Evolutionary conservation across 768 basidiomycete species (phyloP), one percentile per base, ranked within the genome.

Genomic region (Rhizopogon salebrosus): DNA sequence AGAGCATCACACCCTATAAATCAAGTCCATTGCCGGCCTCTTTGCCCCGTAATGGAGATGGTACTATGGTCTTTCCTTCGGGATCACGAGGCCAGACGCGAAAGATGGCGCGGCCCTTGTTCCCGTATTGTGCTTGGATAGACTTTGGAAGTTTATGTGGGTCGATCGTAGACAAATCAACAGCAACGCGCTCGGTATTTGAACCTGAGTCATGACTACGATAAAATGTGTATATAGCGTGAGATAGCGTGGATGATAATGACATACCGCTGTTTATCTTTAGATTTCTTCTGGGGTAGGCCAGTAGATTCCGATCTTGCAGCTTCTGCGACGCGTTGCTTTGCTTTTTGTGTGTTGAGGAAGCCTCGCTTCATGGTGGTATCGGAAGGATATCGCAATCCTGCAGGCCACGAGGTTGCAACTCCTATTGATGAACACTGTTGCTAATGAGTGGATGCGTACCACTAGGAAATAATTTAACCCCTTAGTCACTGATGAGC

Each of bases 1-100:
- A 64, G 9, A 68, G 46, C 10, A 65, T 68, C 0, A 54, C 66
- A 3, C 56, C 66, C 67, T 68, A 69, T n/a, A 57, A n/a, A 6
- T 54, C 41, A 38, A 57, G 57, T 0, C 59, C 60, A 9, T 63
- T 64, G 0, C 57, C 60, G 1, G 60, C 59, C 5, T 53, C 6
- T 37, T 48, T 69, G 0, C 66, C 68, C 3, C 26, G 23, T 9
- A 16, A 3, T 3, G 27, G n/a, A 7, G 3, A 27, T 1, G 35
- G 41, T 3, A 18, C 1, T n/a, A 68, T 23, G 3, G 2, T 6
- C 9, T 51, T 41, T 1, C 66, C 66, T 0, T 57, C 40, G 0
- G 58, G 60, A 23, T 58, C 45, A 26, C 68, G 64, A 1, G 66
- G 62, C 67, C 68, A 69, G 3, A 2, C 0, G 1, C 62, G 53